A percentile compares a stretch with the other conserved stretches of the same genome.
These are phyloP conservation scores for Cymbopogon flexuosus DNA, from an alignment of 202 grass and related monocot species.

Conservation along the genomic window DNA sequence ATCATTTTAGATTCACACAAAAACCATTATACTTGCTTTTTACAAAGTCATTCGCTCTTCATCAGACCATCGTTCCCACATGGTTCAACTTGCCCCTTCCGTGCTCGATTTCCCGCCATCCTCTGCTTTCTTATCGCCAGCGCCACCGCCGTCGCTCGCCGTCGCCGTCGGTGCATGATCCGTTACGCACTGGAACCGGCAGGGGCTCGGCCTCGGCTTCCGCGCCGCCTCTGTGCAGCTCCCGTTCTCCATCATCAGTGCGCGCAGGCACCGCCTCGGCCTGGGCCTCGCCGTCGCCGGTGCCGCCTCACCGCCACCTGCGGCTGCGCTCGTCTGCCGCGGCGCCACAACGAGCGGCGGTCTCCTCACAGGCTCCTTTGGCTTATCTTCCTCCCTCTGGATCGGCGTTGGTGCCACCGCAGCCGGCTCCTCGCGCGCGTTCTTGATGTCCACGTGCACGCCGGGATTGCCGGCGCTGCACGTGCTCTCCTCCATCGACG, in stretches of 20 bases:
- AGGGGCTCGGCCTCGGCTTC: constrained; percentile 46
- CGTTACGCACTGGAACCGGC: constrained; percentile 57
- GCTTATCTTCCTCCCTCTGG: constrained; percentile 1
- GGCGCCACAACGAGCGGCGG: constrained; percentile 9
- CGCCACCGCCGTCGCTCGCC: background rate
- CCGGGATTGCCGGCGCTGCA: constrained; percentile 60
- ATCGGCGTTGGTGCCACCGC: background rate
- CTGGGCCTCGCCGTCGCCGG: constrained; percentile 40
- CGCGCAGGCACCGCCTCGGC: constrained; percentile 67
- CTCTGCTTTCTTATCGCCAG: background rate
- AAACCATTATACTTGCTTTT: background rate
- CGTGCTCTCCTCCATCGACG: constrained; percentile 63
- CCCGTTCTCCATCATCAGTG: constrained; percentile 73
- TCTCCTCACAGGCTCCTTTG: constrained; percentile 40
- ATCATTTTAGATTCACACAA: background rate
- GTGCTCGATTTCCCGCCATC: constrained; percentile 27
- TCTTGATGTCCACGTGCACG: constrained; percentile 56
- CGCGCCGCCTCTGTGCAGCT: constrained; percentile 41
- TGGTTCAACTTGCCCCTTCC: background rate
- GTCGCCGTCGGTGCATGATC: constrained; percentile 9
- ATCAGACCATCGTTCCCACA: background rate
- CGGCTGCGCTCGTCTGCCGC: constrained; percentile 24
- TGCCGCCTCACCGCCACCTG: background rate
- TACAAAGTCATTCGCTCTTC: background rate
- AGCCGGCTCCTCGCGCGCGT: constrained; percentile 26